A percentile compares a stretch with the other conserved stretches of the same genome.
Conservation (phyloP, 345 rosid species). For the Acer yangbiense region DNA sequence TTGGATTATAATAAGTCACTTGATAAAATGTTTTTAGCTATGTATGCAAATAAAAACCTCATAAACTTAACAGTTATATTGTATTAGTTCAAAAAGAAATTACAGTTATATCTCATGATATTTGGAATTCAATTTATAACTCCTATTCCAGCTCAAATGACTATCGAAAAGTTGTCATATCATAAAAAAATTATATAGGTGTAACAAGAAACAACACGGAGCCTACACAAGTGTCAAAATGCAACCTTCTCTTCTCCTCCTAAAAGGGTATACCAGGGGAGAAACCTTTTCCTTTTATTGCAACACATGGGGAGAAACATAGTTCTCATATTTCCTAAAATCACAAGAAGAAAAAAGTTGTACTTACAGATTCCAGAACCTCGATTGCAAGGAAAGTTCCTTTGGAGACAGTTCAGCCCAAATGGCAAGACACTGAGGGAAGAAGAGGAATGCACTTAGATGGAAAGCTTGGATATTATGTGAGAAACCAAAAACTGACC, state of each 20-base stretch:
- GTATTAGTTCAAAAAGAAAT: too few species aligned
- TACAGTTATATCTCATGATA: neutral
- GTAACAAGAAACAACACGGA: neutral
- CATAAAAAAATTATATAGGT: neutral
- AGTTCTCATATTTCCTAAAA: neutral
- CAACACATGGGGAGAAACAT: neutral
- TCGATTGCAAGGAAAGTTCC: slow-evolving; percentile 59
- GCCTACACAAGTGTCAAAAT: neutral
- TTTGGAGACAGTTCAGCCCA: slow-evolving; percentile 73
- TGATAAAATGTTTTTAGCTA: neutral
- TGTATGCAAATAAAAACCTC: neutral
- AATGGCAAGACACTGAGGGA: slow-evolving; percentile 40
- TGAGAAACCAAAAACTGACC: neutral
- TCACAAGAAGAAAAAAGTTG: neutral
- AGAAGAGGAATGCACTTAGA: slow-evolving; percentile 17
- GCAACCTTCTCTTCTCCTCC: neutral
- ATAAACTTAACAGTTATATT: neutral
- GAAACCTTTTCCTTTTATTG: too few species aligned
- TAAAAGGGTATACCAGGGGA: neutral
- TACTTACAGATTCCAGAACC: slow-evolving; percentile 62
- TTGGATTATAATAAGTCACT: neutral
- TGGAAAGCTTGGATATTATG: neutral
- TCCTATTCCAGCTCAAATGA: neutral
- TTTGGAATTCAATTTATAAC: neutral
- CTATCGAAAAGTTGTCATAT: neutral